Conservation (phyloP, 1,139 yeast genomes). For the Debaryomycetaceae sp. region DNA sequence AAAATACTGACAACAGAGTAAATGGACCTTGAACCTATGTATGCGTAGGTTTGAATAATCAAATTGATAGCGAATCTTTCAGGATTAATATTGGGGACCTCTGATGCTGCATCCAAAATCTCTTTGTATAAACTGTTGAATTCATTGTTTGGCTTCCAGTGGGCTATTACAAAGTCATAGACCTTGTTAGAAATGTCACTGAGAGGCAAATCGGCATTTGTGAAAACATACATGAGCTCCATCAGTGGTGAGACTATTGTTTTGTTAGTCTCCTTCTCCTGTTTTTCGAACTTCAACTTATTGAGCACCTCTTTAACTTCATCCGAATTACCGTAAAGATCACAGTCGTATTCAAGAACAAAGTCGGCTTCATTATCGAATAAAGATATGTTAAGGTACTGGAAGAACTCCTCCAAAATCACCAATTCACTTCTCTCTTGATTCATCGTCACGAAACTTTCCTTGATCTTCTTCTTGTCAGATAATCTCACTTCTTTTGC, state of each 20-base stretch:
- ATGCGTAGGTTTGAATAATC: slow-evolving; percentile 69
- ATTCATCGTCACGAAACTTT: slow-evolving; percentile 60
- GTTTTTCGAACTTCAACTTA: slow-evolving; percentile 29
- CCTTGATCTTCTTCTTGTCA: slow-evolving; percentile 63
- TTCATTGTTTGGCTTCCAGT: slow-evolving; percentile 40
- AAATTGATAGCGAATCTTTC: slow-evolving; percentile 55
- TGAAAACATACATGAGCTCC: slow-evolving; percentile 37
- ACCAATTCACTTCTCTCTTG: slow-evolving; percentile 20
- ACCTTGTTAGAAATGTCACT: slow-evolving; percentile 35
- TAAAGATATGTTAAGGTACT: slow-evolving; percentile 52
- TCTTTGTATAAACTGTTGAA: slow-evolving; percentile 33
- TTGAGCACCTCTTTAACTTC: slow-evolving; percentile 25
- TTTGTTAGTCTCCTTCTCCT: slow-evolving; percentile 22
- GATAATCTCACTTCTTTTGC: slow-evolving; percentile 81
- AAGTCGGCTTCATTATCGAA: slow-evolving; percentile 26
- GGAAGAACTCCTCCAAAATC: slow-evolving; percentile 54
- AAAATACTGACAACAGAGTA: slow-evolving; percentile 80
- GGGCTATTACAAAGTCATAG: slow-evolving; percentile 41
- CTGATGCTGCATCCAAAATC: slow-evolving; percentile 20
- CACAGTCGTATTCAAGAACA: slow-evolving; percentile 32
- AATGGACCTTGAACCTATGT: slow-evolving; percentile 84
- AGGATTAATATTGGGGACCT: slow-evolving; percentile 25
- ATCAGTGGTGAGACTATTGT: slow-evolving; percentile 36
- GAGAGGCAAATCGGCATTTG: slow-evolving; percentile 36
- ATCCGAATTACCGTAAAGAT: slow-evolving; percentile 33